Evolutionary conservation across 2,329 filamentous ascomycete species (phyloP).

Genomic region (Chrysoporthe austroafricana): DNA sequence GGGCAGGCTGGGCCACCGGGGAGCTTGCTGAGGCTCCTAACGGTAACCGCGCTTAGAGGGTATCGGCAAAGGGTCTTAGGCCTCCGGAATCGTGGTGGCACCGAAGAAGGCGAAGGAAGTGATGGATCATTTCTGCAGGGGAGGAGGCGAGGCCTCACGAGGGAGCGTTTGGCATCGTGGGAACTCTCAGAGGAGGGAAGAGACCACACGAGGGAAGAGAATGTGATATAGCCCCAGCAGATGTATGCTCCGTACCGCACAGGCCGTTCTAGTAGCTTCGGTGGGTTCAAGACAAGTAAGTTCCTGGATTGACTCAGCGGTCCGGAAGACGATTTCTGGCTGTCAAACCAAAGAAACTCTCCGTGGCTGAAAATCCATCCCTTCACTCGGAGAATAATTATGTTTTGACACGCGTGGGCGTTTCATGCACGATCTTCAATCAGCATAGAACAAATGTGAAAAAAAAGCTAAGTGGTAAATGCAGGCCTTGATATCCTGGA

Average conservation of each 20-base stretch:
- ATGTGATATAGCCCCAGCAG: background rate
- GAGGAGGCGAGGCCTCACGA: background rate
- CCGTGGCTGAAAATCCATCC: background rate
- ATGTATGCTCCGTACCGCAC: background rate
- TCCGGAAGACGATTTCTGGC: background rate
- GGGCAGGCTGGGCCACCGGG: background rate
- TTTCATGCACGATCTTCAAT: too few relatives aligned
- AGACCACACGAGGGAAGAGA: too few relatives aligned
- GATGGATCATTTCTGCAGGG: background rate
- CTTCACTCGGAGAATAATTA: background rate
- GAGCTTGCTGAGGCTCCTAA: conserved; percentile 2
- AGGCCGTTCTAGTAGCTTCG: background rate
- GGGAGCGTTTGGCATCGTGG: background rate
- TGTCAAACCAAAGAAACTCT: background rate
- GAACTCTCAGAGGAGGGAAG: background rate
- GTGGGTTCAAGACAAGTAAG: background rate
- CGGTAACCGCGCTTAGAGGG: conserved; percentile 3
- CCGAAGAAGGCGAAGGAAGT: background rate
- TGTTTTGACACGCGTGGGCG: background rate
- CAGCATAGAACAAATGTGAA: too few relatives aligned
- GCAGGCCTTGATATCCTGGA: too few relatives aligned
- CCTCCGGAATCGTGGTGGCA: background rate
- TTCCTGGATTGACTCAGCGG: background rate
- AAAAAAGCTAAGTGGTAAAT: too few relatives aligned
- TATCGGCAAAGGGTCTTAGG: background rate